A percentile compares a stretch with the other conserved stretches of the same genome.
These are phyloP conservation scores for Aphanomyces stellatus DNA, from an alignment of 352 stramenopile species.

Conservation along the genomic window DNA sequence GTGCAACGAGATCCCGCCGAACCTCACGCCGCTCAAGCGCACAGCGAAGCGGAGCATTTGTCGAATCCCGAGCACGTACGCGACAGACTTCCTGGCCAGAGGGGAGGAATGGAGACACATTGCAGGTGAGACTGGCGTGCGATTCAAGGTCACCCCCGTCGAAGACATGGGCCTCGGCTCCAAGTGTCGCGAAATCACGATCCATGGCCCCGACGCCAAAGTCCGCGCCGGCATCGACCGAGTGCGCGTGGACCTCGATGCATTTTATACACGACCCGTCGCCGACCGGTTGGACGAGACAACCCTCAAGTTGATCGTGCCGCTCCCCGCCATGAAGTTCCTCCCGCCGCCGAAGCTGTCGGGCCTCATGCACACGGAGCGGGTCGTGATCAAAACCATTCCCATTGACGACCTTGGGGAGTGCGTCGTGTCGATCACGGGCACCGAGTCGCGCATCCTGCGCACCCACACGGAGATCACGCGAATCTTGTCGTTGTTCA, in stretches of 20 bases:
- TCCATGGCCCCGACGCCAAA: neutral
- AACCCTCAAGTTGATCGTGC: conserved; percentile 34
- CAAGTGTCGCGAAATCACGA: neutral
- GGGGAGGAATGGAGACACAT: neutral
- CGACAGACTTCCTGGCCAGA: neutral
- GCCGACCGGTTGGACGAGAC: conserved; percentile 18
- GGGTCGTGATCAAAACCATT: neutral
- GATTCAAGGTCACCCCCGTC: neutral
- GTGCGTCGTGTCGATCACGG: neutral
- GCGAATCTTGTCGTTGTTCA: neutral
- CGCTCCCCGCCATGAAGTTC: neutral
- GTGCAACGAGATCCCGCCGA: neutral
- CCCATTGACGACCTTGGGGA: neutral
- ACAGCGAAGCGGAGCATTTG: neutral
- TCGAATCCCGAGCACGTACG: neutral
- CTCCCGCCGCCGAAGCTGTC: neutral
- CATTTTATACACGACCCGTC: neutral
- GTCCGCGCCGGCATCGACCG: neutral
- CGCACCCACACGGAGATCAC: neutral
- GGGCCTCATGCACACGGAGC: neutral
- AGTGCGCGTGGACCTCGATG: neutral
- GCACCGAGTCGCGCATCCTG: neutral
- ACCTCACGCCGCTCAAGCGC: neutral
- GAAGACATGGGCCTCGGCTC: conserved; percentile 13
- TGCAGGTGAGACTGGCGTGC: neutral